Evolutionary conservation across 768 basidiomycete genomes (phyloP).

Genomic region (Hemileccinum rubropunctum): DNA sequence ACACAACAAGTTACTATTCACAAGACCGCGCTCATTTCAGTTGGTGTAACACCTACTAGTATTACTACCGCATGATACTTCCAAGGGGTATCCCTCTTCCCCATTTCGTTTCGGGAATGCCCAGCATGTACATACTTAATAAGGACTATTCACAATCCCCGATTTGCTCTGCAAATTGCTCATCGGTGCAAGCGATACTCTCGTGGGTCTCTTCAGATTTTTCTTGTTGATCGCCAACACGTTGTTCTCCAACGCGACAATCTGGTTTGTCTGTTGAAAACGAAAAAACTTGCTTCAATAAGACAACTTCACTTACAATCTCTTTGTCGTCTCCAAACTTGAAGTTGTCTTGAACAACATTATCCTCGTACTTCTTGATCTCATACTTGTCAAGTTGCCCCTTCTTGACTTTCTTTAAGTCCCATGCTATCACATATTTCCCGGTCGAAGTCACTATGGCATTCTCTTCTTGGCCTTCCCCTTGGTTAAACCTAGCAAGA

Average conservation of each 20-base stretch:
- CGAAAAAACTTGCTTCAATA: not conserved
- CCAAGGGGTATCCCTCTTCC: slow-evolving; percentile 19
- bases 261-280: slow-evolving; percentile 44
- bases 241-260: slow-evolving; percentile 93
- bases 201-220: slow-evolving; percentile 78
- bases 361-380: slow-evolving; percentile 94
- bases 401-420: slow-evolving; percentile 93
- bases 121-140: slow-evolving; percentile 32
- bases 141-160: slow-evolving; percentile 67
- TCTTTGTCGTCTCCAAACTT: slow-evolving; percentile 96
- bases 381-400: slow-evolving; percentile 90
- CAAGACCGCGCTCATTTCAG: not conserved
- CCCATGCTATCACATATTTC: slow-evolving; percentile 92
- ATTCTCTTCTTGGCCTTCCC: slow-evolving; percentile 84
- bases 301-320: slow-evolving; percentile 58
- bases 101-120: too few species aligned
- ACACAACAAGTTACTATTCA: slow-evolving; percentile 11
- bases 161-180: too few species aligned
- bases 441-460: slow-evolving; percentile 95
- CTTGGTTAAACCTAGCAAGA: slow-evolving; percentile 80
- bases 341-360: slow-evolving; percentile 96
- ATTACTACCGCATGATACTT: not conserved
- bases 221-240: slow-evolving; percentile 95
- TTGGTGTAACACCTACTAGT: not conserved
- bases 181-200: slow-evolving; percentile 61